phyloP scores from a whole-genome alignment of 202 grass and related monocot genomes.

The Panicum hallii region DNA sequence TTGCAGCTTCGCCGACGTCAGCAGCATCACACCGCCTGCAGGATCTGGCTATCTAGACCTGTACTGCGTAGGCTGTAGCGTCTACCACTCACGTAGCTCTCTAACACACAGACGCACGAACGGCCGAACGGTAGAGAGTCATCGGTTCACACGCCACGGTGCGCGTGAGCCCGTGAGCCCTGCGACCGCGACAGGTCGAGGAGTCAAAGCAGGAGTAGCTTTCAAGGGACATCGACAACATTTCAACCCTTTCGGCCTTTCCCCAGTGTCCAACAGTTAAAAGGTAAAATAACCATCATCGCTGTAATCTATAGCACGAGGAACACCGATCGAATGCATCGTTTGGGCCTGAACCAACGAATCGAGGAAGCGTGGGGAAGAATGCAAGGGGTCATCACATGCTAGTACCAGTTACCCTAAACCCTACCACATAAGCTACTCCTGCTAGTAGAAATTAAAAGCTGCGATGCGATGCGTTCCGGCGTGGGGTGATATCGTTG shows the following conservation, averaged over 20 bases:
- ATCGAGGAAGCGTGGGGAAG: constrained; percentile 34
- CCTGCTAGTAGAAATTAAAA: not conserved
- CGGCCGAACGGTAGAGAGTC: not conserved
- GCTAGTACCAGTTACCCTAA: constrained; percentile 34
- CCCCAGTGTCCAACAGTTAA: not conserved
- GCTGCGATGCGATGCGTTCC: constrained; percentile 2
- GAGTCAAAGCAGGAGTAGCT: not conserved
- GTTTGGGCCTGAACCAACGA: constrained; percentile 38
- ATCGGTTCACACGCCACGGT: not conserved
- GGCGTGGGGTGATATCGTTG: constrained; percentile 33
- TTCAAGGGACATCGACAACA: not conserved
- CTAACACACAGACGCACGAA: not conserved
- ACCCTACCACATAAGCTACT: constrained; percentile 35
- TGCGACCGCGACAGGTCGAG: not conserved
- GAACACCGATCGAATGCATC: constrained; percentile 1
- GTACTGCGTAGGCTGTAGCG: not conserved
- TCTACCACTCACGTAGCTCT: not conserved
- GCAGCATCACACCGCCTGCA: not conserved
- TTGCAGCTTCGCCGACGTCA: not conserved
- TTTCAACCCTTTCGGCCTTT: not conserved
- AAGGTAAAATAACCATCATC: constrained; percentile 4
- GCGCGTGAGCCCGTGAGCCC: not conserved
- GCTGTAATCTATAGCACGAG: not conserved
- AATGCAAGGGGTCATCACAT: not conserved
- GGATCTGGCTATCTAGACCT: not conserved